phyloP scores from a whole-genome alignment of 2,329 filamentous ascomycete species.

The Calonectria ilicicola region DNA sequence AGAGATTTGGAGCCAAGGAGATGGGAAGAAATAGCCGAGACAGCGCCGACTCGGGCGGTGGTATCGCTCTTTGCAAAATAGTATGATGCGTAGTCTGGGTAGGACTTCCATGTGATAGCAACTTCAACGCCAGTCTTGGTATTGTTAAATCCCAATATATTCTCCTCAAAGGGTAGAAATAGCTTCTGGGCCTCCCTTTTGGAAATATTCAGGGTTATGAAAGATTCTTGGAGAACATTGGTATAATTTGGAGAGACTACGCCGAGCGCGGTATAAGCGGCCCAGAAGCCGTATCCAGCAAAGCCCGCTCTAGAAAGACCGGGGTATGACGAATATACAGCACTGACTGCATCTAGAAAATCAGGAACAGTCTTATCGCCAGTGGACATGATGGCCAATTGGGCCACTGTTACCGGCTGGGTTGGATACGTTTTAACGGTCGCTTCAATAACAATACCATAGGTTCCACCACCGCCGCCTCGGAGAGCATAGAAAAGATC shows the following conservation, averaged over 20 bases:
- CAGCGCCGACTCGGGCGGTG: background rate
- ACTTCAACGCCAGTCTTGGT: background rate
- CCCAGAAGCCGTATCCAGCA: background rate
- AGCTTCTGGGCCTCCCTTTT: background rate
- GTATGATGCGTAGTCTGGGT: background rate
- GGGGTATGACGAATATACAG: background rate
- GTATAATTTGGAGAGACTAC: background rate
- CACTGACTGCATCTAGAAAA: background rate
- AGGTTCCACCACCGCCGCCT: conserved; percentile 49
- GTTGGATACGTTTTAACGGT: background rate
- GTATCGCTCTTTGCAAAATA: background rate
- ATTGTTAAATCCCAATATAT: background rate
- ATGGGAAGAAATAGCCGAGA: background rate
- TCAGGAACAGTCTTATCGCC: background rate
- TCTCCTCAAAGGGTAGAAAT: background rate
- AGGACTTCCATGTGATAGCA: background rate
- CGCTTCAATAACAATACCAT: background rate
- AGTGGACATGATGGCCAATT: background rate
- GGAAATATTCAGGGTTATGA: background rate
- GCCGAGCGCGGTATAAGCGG: background rate
- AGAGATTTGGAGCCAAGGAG: background rate
- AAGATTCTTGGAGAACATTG: background rate
- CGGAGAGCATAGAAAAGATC: conserved; percentile 64
- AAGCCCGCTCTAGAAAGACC: background rate
- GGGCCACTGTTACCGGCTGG: background rate